Conservation (phyloP, 169 alveolate genomes). For the Miamiensis avidus region DNA sequence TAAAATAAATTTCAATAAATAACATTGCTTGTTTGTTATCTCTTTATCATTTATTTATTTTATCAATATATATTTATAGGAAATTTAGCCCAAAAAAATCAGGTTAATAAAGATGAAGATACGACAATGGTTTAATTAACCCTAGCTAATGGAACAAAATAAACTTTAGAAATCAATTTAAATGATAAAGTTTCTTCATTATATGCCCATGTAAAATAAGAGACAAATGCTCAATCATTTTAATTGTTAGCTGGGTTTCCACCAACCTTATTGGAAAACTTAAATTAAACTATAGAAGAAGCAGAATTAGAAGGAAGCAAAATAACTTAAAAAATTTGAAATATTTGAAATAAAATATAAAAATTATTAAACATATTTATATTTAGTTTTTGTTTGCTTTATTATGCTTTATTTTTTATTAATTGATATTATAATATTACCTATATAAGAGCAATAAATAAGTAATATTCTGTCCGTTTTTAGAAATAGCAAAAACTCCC, state of each 20-base stretch:
- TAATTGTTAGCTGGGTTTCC: neutral
- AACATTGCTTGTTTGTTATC: too few species aligned
- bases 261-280: neutral
- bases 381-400: too few species aligned
- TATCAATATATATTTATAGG: too few species aligned
- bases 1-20: too few species aligned
- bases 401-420: too few species aligned
- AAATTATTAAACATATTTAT: too few species aligned
- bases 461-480: too few species aligned
- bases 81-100: neutral
- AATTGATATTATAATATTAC: too few species aligned
- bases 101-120: neutral
- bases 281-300: neutral
- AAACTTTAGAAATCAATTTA: neutral
- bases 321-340: neutral
- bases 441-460: too few species aligned
- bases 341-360: too few species aligned
- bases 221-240: neutral
- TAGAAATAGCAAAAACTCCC: too few species aligned
- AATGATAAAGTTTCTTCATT: neutral
- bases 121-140: neutral
- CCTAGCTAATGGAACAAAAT: neutral
- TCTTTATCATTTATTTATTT: too few species aligned
- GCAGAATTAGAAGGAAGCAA: neutral
- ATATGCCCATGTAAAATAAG: neutral